Evolutionary conservation across 441 rosid genomes (phyloP).

Genomic region (Populus tomentosa): DNA sequence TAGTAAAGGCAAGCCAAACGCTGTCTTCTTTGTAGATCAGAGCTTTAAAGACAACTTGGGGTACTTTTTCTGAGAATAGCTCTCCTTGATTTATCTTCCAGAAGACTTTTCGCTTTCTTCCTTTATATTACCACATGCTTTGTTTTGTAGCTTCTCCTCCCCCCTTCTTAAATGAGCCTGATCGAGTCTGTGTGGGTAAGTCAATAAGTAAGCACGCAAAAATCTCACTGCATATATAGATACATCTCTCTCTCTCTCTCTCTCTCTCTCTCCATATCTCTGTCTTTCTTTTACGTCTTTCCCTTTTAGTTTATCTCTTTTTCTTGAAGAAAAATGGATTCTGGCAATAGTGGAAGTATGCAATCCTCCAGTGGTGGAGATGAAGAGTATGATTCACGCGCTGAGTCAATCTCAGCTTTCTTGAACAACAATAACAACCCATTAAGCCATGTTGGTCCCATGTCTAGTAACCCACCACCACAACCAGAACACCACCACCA

Average conservation of each 20-base stretch:
- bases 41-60: constrained; percentile 28
- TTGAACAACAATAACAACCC: constrained; percentile 31
- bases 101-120: constrained; percentile 14
- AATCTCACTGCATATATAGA: constrained; percentile 8
- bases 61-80: constrained; percentile 27
- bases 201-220: constrained; percentile 10
- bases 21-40: constrained; percentile 33
- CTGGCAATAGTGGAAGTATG: constrained; percentile 67
- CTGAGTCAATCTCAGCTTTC: constrained; percentile 42
- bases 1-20: constrained; percentile 18
- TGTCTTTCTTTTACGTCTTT: constrained; percentile 1
- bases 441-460: constrained; percentile 28
- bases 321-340: constrained; percentile 46
- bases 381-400: constrained; percentile 54
- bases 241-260: constrained; percentile 14
- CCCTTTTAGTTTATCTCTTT: constrained; percentile 10
- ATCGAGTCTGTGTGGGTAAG: not conserved
- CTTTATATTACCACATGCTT: constrained; percentile 28
- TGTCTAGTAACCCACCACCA: constrained; percentile 25
- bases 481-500: constrained; percentile 11
- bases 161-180: constrained; percentile 19
- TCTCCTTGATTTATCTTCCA: constrained; percentile 17
- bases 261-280: constrained; percentile 18
- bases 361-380: constrained; percentile 72
- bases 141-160: constrained; percentile 21